Percentiles rank a stretch among this genome's conserved stretches.
Evolutionary conservation across 257 asterid species (phyloP).

Genomic region (Galeopsis tetrahit): DNA sequence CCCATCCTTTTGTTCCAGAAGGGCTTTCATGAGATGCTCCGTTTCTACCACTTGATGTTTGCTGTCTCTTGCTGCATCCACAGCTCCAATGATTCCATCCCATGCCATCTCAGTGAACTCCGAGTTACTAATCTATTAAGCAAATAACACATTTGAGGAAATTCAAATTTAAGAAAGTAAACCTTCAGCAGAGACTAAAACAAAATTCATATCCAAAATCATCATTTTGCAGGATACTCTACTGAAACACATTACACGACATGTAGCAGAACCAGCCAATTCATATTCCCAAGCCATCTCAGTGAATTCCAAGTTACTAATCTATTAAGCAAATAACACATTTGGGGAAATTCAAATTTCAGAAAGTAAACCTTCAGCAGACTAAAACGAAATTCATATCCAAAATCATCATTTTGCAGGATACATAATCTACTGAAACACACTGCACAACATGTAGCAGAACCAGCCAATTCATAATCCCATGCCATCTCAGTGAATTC

Average conservation of each 20-base stretch:
- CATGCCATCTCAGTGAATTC: conserved; percentile 95
- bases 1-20: conserved; percentile 91
- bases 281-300: not conserved
- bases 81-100: conserved; percentile 78
- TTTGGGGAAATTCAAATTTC: conserved; percentile 1
- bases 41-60: conserved; percentile 86
- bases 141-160: not conserved
- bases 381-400: not conserved
- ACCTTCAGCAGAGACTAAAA: not conserved
- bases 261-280: not conserved
- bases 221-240: too few relatives aligned
- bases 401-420: not conserved
- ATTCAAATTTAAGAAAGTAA: conserved; percentile 3
- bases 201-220: not conserved
- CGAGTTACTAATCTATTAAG: conserved; percentile 63
- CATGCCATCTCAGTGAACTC: conserved; percentile 95
- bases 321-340: conserved; percentile 44
- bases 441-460: not conserved
- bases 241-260: not conserved
- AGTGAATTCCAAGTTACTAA: conserved; percentile 73
- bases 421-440: not conserved
- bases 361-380: not conserved
- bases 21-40: conserved; percentile 92
- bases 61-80: conserved; percentile 71
- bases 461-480: conserved; percentile 37